Percentiles rank a stretch among this genome's conserved stretches.
Conservation (phyloP, 257 asterid species). For the Solanum infundibuliforme region DNA sequence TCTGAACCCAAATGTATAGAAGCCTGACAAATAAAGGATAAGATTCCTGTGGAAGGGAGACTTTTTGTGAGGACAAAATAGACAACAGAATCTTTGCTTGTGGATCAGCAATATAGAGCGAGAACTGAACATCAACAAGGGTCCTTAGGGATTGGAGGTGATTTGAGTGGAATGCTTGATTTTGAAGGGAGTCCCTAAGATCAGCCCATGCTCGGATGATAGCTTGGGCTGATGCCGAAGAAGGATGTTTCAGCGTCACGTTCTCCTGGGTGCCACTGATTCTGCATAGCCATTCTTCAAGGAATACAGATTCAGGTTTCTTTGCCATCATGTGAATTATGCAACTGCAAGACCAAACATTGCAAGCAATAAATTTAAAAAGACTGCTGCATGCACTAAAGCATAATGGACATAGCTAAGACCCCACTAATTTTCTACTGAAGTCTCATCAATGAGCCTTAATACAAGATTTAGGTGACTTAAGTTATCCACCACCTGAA, state of each 20-base stretch:
- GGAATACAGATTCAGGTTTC: slow-evolving; percentile 44
- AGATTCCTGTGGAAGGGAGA: slow-evolving; percentile 48
- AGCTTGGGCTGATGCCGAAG: slow-evolving; percentile 53
- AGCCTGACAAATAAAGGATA: slow-evolving; percentile 64
- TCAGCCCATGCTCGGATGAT: slow-evolving; percentile 92
- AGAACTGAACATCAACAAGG: slow-evolving; percentile 47
- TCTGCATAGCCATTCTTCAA: slow-evolving; percentile 75
- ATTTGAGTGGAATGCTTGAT: slow-evolving; percentile 35
- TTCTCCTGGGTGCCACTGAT: slow-evolving; percentile 17
- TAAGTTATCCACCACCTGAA: not conserved
- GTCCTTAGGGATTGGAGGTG: slow-evolving; percentile 51
- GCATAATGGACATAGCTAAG: not conserved
- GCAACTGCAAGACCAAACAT: slow-evolving; percentile 21
- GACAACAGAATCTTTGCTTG: slow-evolving; percentile 78
- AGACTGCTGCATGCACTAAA: not conserved
- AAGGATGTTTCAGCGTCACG: slow-evolving; percentile 18
- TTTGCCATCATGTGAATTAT: slow-evolving; percentile 42
- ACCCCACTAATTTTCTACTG: not conserved
- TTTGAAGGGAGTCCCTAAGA: slow-evolving; percentile 55
- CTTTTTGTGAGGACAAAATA: slow-evolving; percentile 43
- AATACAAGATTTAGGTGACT: not conserved
- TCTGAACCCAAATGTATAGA: slow-evolving; percentile 73
- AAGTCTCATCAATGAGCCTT: not conserved
- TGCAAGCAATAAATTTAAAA: not conserved
- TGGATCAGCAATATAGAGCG: slow-evolving; percentile 83